Percentiles rank a stretch among this genome's conserved stretches.
Evolutionary conservation across 805 yeast species (phyloP).

Genomic region (Candida loeiensis): DNA sequence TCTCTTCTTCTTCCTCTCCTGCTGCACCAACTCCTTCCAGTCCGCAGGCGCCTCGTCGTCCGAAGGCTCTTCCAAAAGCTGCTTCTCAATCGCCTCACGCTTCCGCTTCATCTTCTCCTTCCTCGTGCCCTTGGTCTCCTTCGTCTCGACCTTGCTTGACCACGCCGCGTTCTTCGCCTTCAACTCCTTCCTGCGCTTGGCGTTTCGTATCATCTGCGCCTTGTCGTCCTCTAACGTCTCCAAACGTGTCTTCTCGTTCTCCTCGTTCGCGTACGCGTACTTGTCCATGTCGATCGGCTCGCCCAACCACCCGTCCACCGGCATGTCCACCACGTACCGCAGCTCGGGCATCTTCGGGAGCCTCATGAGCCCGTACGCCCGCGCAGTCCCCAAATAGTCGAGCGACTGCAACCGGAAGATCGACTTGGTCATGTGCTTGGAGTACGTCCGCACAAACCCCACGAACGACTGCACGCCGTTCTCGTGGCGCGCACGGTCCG

Average conservation of each 20-base stretch:
- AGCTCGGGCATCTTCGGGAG: conserved; percentile 95
- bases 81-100: conserved; percentile 63
- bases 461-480: conserved; percentile 76
- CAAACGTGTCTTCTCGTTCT: conserved; percentile 59
- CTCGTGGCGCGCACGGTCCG: conserved; percentile 81
- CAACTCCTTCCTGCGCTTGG: conserved; percentile 42
- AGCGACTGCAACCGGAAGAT: conserved; percentile 73
- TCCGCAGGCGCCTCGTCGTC: conserved; percentile 56
- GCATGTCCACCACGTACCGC: conserved; percentile 48
- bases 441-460: conserved; percentile 76
- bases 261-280: conserved; percentile 60
- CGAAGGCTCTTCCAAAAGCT: conserved; percentile 42
- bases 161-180: conserved; percentile 65
- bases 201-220: conserved; percentile 32
- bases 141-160: conserved; percentile 67
- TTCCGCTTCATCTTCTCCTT: conserved; percentile 65
- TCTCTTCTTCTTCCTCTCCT: conserved; percentile 57
- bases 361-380: conserved; percentile 73
- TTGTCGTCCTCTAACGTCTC: conserved; percentile 52
- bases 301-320: conserved; percentile 75
- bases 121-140: conserved; percentile 59
- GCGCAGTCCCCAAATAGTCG: conserved; percentile 70
- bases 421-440: conserved; percentile 84
- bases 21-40: conserved; percentile 82
- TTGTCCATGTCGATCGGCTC: conserved; percentile 62